Evolutionary conservation across 257 asterid genomes (phyloP).

Genomic region (Solanum ossicruentum): DNA sequence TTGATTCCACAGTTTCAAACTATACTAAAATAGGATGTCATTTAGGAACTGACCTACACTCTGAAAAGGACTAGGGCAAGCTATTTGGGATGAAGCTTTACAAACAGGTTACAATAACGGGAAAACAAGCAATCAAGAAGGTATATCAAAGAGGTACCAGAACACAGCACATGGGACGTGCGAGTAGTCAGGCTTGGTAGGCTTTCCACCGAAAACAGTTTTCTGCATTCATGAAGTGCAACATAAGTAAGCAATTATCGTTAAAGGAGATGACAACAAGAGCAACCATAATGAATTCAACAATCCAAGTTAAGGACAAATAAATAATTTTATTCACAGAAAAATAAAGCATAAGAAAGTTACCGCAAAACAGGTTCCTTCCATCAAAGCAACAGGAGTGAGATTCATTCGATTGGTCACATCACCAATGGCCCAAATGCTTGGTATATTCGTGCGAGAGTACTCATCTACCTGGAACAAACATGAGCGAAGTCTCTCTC

Average conservation of each 20-base stretch:
- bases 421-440: constrained; percentile 98
- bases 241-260: background rate
- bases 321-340: background rate
- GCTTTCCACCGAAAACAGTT: constrained; percentile 88
- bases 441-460: constrained; percentile 81
- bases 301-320: background rate
- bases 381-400: constrained; percentile 98
- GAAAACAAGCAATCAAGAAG: background rate
- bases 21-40: background rate
- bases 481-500: background rate
- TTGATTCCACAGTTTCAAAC: background rate
- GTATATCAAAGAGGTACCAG: constrained; percentile 37
- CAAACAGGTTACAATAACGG: background rate
- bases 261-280: background rate
- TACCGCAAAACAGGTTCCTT: constrained; percentile 88
- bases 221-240: constrained; percentile 41
- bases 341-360: constrained; percentile 9
- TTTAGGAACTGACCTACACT: background rate
- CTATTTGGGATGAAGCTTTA: background rate
- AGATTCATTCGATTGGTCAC: constrained; percentile 89
- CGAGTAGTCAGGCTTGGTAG: constrained; percentile 54
- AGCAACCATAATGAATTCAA: background rate
- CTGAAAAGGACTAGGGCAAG: background rate
- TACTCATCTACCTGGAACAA: constrained; percentile 56
- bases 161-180: constrained; percentile 84